Evolutionary conservation across 305 asterid genomes (phyloP).

Genomic region (Andrographis paniculata): DNA sequence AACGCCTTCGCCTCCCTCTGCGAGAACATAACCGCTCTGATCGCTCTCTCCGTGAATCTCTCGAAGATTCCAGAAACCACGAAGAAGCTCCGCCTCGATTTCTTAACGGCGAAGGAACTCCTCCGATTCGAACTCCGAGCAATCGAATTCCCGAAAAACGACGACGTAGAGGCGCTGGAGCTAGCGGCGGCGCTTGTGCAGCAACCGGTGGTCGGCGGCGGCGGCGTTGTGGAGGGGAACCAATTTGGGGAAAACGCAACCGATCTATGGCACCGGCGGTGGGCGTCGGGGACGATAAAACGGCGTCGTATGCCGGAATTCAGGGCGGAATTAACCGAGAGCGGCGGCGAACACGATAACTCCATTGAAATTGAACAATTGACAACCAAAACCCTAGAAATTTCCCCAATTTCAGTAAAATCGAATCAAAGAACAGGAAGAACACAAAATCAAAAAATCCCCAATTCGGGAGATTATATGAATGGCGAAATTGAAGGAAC

Average conservation of each 20-base stretch:
- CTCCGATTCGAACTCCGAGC: slow-evolving; percentile 23
- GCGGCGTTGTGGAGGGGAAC: slow-evolving; percentile 18
- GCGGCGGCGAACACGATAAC: slow-evolving; percentile 64
- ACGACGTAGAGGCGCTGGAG: slow-evolving; percentile 34
- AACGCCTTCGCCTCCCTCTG: slow-evolving; percentile 80
- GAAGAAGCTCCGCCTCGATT: slow-evolving; percentile 36
- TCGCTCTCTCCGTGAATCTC: slow-evolving; percentile 87
- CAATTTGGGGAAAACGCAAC: slow-evolving; percentile 24
- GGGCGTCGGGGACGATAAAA: slow-evolving; percentile 22
- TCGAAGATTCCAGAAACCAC: slow-evolving; percentile 75
- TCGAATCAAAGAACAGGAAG: too few relatives aligned
- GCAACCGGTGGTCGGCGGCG: slow-evolving; percentile 18
- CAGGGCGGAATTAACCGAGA: slow-evolving; percentile 46
- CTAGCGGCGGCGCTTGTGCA: slow-evolving; percentile 13
- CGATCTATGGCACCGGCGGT: slow-evolving; percentile 26
- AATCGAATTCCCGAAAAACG: slow-evolving; percentile 46
- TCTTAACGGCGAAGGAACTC: slow-evolving; percentile 13
- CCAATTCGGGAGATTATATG: too few relatives aligned
- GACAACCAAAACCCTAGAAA: not conserved
- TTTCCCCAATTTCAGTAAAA: too few relatives aligned
- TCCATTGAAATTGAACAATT: slow-evolving; percentile 34
- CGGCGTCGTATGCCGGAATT: slow-evolving; percentile 37
- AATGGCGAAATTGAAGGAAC: too few relatives aligned
- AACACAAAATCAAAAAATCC: too few relatives aligned
- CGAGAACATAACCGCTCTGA: slow-evolving; percentile 82